A percentile compares a stretch with the other conserved stretches of the same genome.
phyloP scores from a whole-genome alignment of 805 yeast species.

The Naumovozyma dairenensis region DNA sequence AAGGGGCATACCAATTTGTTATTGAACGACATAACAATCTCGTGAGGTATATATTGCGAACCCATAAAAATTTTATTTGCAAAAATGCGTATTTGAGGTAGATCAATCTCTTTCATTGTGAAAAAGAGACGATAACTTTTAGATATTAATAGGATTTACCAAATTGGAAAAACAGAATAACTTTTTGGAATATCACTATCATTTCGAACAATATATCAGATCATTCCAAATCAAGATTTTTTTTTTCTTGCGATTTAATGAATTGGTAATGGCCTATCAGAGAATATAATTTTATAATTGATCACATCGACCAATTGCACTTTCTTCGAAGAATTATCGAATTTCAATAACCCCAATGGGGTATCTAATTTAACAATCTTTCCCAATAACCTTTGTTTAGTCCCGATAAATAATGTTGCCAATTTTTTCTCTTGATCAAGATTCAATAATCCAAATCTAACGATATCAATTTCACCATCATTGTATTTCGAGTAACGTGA shows the following conservation, averaged over 20 bases:
- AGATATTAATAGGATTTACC: no score
- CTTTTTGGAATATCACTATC: no score
- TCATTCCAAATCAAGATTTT: no score
- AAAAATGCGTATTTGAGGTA: no score
- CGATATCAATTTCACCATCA: slow-evolving; percentile 8
- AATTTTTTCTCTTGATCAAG: slow-evolving; percentile 22
- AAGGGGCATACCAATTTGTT: no score
- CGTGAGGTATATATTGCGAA: no score
- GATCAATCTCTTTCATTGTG: no score
- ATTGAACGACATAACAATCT: no score
- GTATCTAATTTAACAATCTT: slow-evolving; percentile 45
- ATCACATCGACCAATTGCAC: slow-evolving; percentile 53
- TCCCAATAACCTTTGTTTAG: slow-evolving; percentile 62
- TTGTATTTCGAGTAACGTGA: slow-evolving; percentile 11
- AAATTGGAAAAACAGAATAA: no score
- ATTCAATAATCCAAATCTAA: slow-evolving; percentile 21
- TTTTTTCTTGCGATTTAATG: slow-evolving; percentile 40
- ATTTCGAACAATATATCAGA: no score
- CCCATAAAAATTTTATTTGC: no score
- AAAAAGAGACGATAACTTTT: no score
- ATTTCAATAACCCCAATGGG: slow-evolving; percentile 54
- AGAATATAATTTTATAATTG: slow-evolving; percentile 48
- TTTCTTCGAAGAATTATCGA: slow-evolving; percentile 25
- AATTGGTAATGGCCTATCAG: slow-evolving; percentile 64
- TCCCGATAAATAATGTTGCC: slow-evolving; percentile 56